Evolutionary conservation across 176 grass and related monocot species (phyloP).

Genomic region (Oryza meyeriana): DNA sequence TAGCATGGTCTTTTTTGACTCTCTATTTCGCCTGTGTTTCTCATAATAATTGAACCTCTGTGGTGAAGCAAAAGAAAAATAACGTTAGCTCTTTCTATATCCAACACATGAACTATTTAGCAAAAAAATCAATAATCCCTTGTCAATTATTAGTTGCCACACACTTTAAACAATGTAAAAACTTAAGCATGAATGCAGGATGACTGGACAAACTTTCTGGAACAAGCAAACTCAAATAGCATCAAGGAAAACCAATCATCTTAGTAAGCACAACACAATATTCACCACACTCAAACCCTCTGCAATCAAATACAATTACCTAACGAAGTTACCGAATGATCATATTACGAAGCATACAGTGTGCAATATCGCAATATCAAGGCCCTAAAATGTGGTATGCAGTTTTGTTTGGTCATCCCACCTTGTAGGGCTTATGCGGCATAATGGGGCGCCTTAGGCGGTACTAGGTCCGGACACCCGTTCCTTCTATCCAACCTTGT

Average conservation of each 20-base stretch:
- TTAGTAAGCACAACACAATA: neutral
- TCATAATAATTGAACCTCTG: slow-evolving; percentile 80
- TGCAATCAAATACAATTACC: neutral
- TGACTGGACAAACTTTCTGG: neutral
- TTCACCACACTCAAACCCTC: neutral
- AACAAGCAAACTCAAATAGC: neutral
- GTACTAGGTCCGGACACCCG: no score
- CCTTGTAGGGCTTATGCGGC: neutral
- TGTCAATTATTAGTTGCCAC: neutral
- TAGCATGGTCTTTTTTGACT: slow-evolving; percentile 61
- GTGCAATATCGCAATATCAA: neutral
- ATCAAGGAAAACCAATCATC: neutral
- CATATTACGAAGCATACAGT: slow-evolving; percentile 34
- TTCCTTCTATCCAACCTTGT: neutral
- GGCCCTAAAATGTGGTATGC: neutral
- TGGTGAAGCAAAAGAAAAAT: slow-evolving; percentile 19
- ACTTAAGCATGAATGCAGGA: neutral
- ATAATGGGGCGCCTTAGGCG: neutral
- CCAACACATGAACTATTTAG: slow-evolving; percentile 10
- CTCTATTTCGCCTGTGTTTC: slow-evolving; percentile 66
- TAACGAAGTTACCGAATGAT: neutral
- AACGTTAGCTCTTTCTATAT: slow-evolving; percentile 18
- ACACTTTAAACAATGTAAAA: neutral
- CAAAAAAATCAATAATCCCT: neutral
- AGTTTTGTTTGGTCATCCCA: neutral